These are phyloP conservation scores for Curvularia spicifera DNA, from an alignment of 2,329 filamentous ascomycete genomes.

Conservation along the genomic window DNA sequence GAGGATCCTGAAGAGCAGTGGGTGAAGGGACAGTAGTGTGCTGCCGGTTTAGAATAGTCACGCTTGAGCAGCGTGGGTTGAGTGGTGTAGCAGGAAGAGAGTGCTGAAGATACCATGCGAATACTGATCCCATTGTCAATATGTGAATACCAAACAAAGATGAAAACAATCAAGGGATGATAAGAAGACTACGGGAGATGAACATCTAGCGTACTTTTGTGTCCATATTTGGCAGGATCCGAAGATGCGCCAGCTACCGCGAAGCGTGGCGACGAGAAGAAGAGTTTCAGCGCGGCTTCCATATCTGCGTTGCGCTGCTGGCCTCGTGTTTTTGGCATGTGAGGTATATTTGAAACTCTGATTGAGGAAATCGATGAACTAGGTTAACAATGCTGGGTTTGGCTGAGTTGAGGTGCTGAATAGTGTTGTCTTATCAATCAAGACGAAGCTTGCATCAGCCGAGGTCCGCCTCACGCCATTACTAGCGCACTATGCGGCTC, in stretches of 20 bases:
- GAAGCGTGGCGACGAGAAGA: slow-evolving; percentile 81
- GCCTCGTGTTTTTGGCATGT: slow-evolving; percentile 37
- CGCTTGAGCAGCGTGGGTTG: slow-evolving; percentile 73
- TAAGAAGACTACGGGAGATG: neutral
- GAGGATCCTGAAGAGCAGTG: slow-evolving; percentile 62
- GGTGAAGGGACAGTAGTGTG: slow-evolving; percentile 72
- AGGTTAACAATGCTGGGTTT: neutral
- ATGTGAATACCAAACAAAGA: neutral
- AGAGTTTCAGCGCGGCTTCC: slow-evolving; percentile 74
- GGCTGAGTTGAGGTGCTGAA: neutral
- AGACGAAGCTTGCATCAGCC: neutral
- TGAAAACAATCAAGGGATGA: neutral
- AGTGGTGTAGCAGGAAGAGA: slow-evolving; percentile 79
- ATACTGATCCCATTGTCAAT: slow-evolving; percentile 62
- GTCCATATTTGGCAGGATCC: slow-evolving; percentile 83
- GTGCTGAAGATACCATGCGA: slow-evolving; percentile 85
- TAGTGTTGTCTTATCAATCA: slow-evolving; percentile 8
- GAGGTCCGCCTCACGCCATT: slow-evolving; percentile 9
- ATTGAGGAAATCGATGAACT: neutral
- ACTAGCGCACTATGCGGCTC: too few relatives aligned
- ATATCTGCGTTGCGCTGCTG: slow-evolving; percentile 53
- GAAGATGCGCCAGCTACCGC: slow-evolving; percentile 91
- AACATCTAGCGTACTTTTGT: slow-evolving; percentile 69
- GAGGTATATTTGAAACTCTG: neutral
- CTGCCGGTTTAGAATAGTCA: slow-evolving; percentile 65